A percentile compares a stretch with the other conserved stretches of the same genome.
Evolutionary conservation across 306 rosid genomes (phyloP).

Genomic region (Luffa aegyptiaca): DNA sequence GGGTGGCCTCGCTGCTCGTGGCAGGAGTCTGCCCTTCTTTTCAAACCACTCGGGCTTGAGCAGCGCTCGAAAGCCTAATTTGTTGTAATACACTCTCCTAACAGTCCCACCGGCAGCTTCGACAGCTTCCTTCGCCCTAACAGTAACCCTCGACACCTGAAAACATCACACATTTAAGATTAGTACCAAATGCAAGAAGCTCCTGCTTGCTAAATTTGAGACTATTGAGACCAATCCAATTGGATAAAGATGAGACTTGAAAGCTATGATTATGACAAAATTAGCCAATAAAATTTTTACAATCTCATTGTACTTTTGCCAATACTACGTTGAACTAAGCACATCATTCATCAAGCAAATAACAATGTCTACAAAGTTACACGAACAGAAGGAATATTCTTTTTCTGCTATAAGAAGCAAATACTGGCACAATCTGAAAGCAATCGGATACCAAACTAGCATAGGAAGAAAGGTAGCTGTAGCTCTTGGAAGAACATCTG

Average conservation of each 20-base stretch:
- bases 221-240: neutral
- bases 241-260: neutral
- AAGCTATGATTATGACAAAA: neutral
- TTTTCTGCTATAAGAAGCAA: neutral
- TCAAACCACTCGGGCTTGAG: constrained; percentile 89
- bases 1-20: constrained; percentile 93
- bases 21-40: constrained; percentile 88
- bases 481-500: neutral
- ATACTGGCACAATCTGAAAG: neutral
- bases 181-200: neutral
- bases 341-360: neutral
- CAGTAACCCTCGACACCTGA: constrained; percentile 91
- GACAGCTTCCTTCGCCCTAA: constrained; percentile 77
- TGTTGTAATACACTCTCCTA: constrained; percentile 78
- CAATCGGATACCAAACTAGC: neutral
- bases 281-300: neutral
- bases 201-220: neutral
- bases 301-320: neutral
- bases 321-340: neutral
- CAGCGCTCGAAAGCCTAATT: constrained; percentile 73
- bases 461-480: neutral
- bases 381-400: neutral
- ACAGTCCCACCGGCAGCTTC: constrained; percentile 94
- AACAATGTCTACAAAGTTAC: neutral
- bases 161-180: neutral